phyloP scores from a whole-genome alignment of 2,329 filamentous ascomycete genomes.

The Trichoderma koningii region DNA sequence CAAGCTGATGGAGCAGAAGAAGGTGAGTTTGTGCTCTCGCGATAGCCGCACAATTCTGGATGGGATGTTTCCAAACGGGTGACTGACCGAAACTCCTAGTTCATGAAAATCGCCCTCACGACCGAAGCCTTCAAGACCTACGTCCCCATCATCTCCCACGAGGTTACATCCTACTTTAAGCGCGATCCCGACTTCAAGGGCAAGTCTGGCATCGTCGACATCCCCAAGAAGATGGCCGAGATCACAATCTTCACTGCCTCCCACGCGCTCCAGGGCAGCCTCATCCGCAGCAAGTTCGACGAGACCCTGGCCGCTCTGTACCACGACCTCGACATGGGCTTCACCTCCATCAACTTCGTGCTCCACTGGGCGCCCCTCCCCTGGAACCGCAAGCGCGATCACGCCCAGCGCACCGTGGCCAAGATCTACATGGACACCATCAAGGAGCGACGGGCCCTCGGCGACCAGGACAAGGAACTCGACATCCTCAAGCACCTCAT shows the following conservation, averaged over 20 bases:
- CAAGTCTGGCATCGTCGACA: constrained; percentile 67
- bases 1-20: constrained; percentile 96
- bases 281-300: constrained; percentile 79
- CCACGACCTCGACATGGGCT: constrained; percentile 88
- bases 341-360: constrained; percentile 87
- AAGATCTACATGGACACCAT: constrained; percentile 83
- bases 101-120: constrained; percentile 80
- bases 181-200: constrained; percentile 67
- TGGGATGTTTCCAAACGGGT: not conserved
- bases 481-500: constrained; percentile 94
- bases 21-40: constrained; percentile 54
- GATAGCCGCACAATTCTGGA: not conserved
- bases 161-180: constrained; percentile 74
- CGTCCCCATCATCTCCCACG: constrained; percentile 74
- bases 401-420: constrained; percentile 77
- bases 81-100: constrained; percentile 47
- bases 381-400: constrained; percentile 81
- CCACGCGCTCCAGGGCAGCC: constrained; percentile 79
- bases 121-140: constrained; percentile 73
- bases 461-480: constrained; percentile 53
- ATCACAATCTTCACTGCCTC: constrained; percentile 90
- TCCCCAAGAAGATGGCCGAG: constrained; percentile 76
- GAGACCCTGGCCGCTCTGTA: constrained; percentile 78
- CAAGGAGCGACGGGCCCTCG: constrained; percentile 62
- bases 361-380: constrained; percentile 85